Base-by-base conservation (phyloP, 441 rosid genomes). In the Euphorbia schlechtendalii region DNA sequence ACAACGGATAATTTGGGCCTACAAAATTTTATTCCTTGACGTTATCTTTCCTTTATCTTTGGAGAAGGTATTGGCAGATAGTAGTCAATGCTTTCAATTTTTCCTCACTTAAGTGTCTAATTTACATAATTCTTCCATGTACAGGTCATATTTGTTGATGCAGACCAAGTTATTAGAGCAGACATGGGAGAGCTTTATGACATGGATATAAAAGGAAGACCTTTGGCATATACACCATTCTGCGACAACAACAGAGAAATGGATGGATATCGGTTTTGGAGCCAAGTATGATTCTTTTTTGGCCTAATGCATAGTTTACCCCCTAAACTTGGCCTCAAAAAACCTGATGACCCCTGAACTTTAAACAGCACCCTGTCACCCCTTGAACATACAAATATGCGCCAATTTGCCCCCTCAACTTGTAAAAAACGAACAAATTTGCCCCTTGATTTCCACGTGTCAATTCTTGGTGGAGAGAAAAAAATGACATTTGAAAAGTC, bases 201-300 rank as follows among this genome's bases (percentile, higher is more conserved):
- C 82, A 95, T 92, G 97, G 90, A 95, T 78, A 71, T 95, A 43
- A 92, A 89, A 79, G 98, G 98, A 78, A 89, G 93, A 75, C 97
- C 98, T 76, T 95, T 89, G 54, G 99, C 99, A n/a, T 95, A 95
- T 75, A 95, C 99, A 71, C 96, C 98, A 24, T 95, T 95, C 52
- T 95, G 98, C 72, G 98, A 95, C 78, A 95, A 92, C 81, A 95
- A 95, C 81, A 95, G 57, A 75, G 99, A 92, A 63, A 95, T 95
- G 98, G 98, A 95, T 78, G 99, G 99, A 57, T 95, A 87, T 74
- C 88, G 94, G 63, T 95, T 95, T 79, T 92, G 99, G 98, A 84
- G 96, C 76, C 98, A 95, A 78, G 99, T 95, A 75, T 12, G 56
- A n/a, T n/a, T n/a, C n/a, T n/a, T n/a, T n/a, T n/a, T n/a, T n/a